Evolutionary conservation across 768 basidiomycete species (phyloP).

Genomic region (Lentinula boryana): DNA sequence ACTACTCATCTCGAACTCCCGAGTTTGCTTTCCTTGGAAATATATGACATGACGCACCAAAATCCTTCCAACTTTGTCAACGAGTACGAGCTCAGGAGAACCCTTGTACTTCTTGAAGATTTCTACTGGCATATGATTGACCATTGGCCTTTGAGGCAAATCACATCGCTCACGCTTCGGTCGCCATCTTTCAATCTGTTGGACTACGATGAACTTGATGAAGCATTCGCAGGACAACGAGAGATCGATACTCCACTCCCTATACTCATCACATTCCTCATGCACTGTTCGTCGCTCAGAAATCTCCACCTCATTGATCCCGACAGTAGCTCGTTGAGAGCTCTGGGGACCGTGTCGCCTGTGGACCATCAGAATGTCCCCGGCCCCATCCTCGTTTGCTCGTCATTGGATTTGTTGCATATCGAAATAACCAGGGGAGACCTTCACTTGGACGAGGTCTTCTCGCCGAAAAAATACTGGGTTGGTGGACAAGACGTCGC

Average conservation of each 20-base stretch:
- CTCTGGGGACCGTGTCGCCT: background rate
- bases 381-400: background rate
- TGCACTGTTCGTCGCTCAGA: background rate
- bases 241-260: background rate
- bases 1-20: background rate
- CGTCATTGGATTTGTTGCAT: background rate
- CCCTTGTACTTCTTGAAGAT: background rate
- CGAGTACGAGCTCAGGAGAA: background rate
- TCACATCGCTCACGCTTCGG: background rate
- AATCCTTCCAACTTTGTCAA: background rate
- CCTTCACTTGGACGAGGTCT: background rate
- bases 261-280: background rate
- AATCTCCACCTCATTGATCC: background rate
- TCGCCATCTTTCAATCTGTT: background rate
- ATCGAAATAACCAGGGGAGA: background rate
- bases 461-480: background rate
- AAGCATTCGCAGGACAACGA: background rate
- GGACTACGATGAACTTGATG: background rate
- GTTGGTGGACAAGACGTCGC: background rate
- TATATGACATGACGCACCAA: background rate
- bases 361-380: too few relatives aligned
- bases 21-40: background rate
- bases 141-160: background rate
- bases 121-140: background rate
- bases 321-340: background rate